phyloP scores from a whole-genome alignment of 345 rosid species.

The Hibiscus tridactylites region DNA sequence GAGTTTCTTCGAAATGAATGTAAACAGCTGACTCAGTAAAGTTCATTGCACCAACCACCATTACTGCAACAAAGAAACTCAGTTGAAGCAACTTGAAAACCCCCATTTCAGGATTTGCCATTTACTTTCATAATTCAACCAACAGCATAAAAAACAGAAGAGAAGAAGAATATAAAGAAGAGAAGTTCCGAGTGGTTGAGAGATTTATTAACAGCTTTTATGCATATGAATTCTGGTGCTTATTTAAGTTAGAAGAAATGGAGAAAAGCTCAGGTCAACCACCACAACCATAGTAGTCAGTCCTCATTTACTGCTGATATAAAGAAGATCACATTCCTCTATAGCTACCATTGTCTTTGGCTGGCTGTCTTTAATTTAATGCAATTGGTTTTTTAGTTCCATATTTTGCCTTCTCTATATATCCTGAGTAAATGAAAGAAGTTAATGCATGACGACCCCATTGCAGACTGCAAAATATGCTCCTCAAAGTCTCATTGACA shows the following conservation, averaged over 20 bases:
- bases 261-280: constrained; percentile 19
- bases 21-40: constrained; percentile 22
- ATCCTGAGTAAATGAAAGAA: not conserved
- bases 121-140: constrained; percentile 16
- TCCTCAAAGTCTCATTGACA: not conserved
- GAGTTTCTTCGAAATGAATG: constrained; percentile 28
- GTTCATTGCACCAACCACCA: constrained; percentile 20
- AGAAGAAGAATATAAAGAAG: not conserved
- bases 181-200: not conserved
- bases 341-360: constrained; percentile 18
- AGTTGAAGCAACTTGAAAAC: constrained; percentile 15
- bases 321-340: constrained; percentile 27
- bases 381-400: not conserved
- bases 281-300: constrained; percentile 35
- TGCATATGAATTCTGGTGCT: not conserved
- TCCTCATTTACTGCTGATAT: constrained; percentile 33
- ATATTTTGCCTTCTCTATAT: not conserved
- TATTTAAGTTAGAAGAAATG: constrained; percentile 14
- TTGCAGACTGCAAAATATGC: constrained; percentile 2
- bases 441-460: constrained; percentile 3
- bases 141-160: not conserved
- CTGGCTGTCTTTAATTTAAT: constrained; percentile 2
- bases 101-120: constrained; percentile 22
- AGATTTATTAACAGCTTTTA: not conserved
- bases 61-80: constrained; percentile 12